phyloP scores from a whole-genome alignment of 371 early-diverging fungal genomes.

The Coemansia sp. region DNA sequence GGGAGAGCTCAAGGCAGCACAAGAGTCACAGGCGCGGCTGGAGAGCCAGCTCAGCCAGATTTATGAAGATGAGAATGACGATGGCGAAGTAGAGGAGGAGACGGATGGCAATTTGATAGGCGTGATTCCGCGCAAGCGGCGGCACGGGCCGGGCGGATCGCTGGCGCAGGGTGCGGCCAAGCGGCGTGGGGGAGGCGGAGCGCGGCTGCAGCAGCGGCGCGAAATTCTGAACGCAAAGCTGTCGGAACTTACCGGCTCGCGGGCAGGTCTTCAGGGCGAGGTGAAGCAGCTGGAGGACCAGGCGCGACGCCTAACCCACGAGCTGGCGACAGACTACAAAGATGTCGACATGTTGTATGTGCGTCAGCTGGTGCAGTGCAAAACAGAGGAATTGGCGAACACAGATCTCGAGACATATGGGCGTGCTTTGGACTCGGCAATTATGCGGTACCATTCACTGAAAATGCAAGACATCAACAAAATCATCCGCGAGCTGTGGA shows the following conservation, averaged over 20 bases:
- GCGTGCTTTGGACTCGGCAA: constrained; percentile 86
- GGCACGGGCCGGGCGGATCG: constrained; percentile 1
- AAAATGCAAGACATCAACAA: constrained; percentile 99
- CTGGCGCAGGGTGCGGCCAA: constrained; percentile 3
- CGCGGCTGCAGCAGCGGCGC: constrained; percentile 38
- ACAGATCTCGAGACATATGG: constrained; percentile 85
- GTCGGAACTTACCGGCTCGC: constrained; percentile 45
- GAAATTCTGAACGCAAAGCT: constrained; percentile 32
- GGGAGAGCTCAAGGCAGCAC: constrained; percentile 19
- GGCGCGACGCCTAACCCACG: constrained; percentile 57
- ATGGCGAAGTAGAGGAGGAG: background rate
- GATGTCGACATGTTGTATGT: constrained; percentile 72
- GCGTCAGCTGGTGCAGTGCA: constrained; percentile 66
- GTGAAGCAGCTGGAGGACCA: constrained; percentile 81
- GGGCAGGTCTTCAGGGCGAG: constrained; percentile 80
- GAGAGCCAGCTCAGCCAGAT: constrained; percentile 35
- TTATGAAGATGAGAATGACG: constrained; percentile 5
- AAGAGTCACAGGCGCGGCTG: constrained; percentile 22
- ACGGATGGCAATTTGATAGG: constrained; percentile 2
- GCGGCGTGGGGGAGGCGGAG: constrained; percentile 11
- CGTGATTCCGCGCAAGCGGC: constrained; percentile 31
- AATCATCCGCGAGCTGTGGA: constrained; percentile 97
- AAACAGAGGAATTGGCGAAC: constrained; percentile 74
- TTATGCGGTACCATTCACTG: constrained; percentile 91
- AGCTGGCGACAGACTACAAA: constrained; percentile 75